Evolutionary conservation across 805 yeast species (phyloP).

Genomic region (Myxozyma mucilagina): DNA sequence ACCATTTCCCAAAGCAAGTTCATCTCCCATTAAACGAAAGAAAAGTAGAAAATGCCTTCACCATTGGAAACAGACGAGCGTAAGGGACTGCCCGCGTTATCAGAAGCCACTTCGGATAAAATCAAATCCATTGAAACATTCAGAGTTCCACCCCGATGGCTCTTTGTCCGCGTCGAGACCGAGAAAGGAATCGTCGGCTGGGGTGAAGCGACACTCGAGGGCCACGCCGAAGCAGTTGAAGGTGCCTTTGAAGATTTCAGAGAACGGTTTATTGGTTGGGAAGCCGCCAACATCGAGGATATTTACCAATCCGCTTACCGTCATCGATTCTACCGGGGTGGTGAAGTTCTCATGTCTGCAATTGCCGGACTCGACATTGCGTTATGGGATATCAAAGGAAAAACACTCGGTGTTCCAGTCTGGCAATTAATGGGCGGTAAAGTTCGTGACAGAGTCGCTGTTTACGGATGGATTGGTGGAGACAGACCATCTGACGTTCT

Average conservation of each 20-base stretch:
- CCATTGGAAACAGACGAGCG: constrained; percentile 24
- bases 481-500: constrained; percentile 37
- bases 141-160: constrained; percentile 39
- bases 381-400: constrained; percentile 41
- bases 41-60: constrained; percentile 14
- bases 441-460: constrained; percentile 37
- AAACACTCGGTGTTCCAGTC: constrained; percentile 35
- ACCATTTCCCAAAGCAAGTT: no score
- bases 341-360: constrained; percentile 40
- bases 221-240: constrained; percentile 40
- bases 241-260: constrained; percentile 39
- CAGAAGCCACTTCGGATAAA: constrained; percentile 13
- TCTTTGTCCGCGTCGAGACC: constrained; percentile 36
- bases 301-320: constrained; percentile 34
- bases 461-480: constrained; percentile 43
- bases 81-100: constrained; percentile 22
- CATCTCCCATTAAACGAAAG: no score
- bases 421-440: constrained; percentile 39
- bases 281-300: constrained; percentile 30
- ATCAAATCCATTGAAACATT: constrained; percentile 34
- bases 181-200: constrained; percentile 37
- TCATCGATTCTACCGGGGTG: constrained; percentile 40
- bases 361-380: constrained; percentile 40
- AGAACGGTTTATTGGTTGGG: constrained; percentile 40
- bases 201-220: constrained; percentile 40